Percentiles rank a stretch among this genome's conserved stretches.
Evolutionary conservation across 108 stramenopile genomes (phyloP).

Genomic region (Cyclotella atomus): DNA sequence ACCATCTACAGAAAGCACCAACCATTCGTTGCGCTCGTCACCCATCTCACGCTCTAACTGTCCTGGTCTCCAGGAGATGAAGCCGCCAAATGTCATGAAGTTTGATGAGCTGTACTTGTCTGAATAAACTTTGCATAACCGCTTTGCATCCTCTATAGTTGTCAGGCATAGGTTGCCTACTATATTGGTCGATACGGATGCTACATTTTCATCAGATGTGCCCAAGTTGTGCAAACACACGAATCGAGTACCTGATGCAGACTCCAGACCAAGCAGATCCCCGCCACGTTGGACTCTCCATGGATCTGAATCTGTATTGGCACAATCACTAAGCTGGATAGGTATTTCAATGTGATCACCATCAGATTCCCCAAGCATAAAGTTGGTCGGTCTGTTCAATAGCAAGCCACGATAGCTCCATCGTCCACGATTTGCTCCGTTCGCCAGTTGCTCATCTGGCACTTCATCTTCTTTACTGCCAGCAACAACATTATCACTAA

Average conservation of each 20-base stretch:
- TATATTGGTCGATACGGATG: constrained; percentile 1
- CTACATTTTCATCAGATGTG: constrained; percentile 3
- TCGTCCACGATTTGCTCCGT: constrained; percentile 23
- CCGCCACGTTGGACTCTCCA: constrained; percentile 38
- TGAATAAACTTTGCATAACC: constrained; percentile 20
- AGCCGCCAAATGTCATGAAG: constrained; percentile 35
- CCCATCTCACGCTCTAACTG: constrained; percentile 39
- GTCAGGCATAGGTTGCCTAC: constrained; percentile 14
- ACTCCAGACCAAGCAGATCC: constrained; percentile 29
- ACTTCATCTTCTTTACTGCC: constrained; percentile 22
- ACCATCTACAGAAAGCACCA: constrained; percentile 24
- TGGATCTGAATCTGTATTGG: no score
- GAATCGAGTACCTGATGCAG: constrained; percentile 16
- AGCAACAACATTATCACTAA: constrained; percentile 13
- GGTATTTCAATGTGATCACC: not conserved
- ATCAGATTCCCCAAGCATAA: not conserved
- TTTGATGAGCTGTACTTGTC: constrained; percentile 12
- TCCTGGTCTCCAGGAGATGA: constrained; percentile 36
- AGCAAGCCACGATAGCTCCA: constrained; percentile 36
- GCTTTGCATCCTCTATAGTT: constrained; percentile 11
- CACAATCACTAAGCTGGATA: not conserved
- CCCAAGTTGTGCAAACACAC: constrained; percentile 13
- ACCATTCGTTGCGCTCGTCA: constrained; percentile 28
- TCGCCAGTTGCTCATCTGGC: constrained; percentile 38
- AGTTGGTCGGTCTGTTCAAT: constrained; percentile 24